These are phyloP conservation scores for Rhytidiadelphus loreus DNA, from an alignment of 225 moss, liverwort and hornwort genomes.

Conservation along the genomic window DNA sequence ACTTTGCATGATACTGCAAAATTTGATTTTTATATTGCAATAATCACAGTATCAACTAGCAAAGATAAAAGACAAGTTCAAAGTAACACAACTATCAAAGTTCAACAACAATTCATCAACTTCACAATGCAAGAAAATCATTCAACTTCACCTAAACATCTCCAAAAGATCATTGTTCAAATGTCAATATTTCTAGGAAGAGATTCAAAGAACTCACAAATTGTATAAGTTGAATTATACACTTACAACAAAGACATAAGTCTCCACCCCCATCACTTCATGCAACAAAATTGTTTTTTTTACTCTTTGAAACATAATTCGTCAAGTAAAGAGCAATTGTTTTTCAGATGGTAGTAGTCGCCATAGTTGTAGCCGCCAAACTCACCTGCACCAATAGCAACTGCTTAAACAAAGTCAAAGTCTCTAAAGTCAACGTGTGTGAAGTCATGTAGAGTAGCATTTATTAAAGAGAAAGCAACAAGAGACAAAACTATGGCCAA, in stretches of 20 bases:
- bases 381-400: fast-evolving
- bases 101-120: background rate
- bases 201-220: fast-evolving
- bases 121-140: too few species aligned
- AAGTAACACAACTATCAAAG: fast-evolving
- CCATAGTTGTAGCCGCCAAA: background rate
- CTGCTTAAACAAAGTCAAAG: fast-evolving
- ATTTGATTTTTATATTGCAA: too few species aligned
- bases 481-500: background rate
- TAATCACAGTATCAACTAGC: background rate
- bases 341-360: background rate
- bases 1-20: background rate
- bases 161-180: background rate
- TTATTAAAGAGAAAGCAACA: too few species aligned
- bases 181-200: fast-evolving
- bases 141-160: background rate
- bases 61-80: too few species aligned
- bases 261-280: fast-evolving
- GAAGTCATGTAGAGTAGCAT: fast-evolving
- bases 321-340: background rate
- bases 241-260: fast-evolving
- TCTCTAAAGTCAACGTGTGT: fast-evolving
- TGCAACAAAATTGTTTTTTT: fast-evolving
- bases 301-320: fast-evolving
- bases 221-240: fast-evolving